phyloP scores from a whole-genome alignment of 805 yeast species.

The Sungouiozyma ichnusensis region DNA sequence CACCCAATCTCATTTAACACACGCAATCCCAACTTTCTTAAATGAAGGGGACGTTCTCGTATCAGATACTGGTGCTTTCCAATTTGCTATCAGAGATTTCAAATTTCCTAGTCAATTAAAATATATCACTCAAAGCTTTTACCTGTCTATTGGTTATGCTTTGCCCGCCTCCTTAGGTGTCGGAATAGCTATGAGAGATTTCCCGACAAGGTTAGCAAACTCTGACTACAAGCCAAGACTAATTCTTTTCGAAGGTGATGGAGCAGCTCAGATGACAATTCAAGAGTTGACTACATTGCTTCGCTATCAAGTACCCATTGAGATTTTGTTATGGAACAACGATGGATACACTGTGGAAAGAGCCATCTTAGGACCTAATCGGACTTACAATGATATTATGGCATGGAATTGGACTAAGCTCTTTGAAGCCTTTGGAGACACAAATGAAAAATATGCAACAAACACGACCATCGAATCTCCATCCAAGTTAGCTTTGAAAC shows the following conservation, averaged over 20 bases:
- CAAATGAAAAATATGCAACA: slow-evolving; percentile 24
- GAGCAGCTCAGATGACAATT: slow-evolving; percentile 89
- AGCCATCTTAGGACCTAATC: slow-evolving; percentile 65
- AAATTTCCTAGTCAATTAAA: slow-evolving; percentile 45
- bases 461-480: slow-evolving; percentile 30
- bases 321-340: slow-evolving; percentile 69
- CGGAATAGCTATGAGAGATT: slow-evolving; percentile 59
- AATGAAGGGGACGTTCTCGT: slow-evolving; percentile 61
- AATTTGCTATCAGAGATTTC: slow-evolving; percentile 65
- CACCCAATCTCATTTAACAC: slow-evolving; percentile 39
- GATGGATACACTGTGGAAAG: slow-evolving; percentile 88
- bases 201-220: slow-evolving; percentile 22
- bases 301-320: slow-evolving; percentile 50
- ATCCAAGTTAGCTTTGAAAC: slow-evolving; percentile 31
- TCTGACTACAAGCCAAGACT: slow-evolving; percentile 40
- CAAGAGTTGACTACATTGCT: slow-evolving; percentile 69
- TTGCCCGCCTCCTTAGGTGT: slow-evolving; percentile 81
- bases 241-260: slow-evolving; percentile 78
- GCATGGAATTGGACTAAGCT: slow-evolving; percentile 74
- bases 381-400: slow-evolving; percentile 73
- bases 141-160: slow-evolving; percentile 81
- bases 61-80: slow-evolving; percentile 75
- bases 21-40: slow-evolving; percentile 34
- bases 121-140: slow-evolving; percentile 59
- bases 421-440: slow-evolving; percentile 55